A percentile compares a stretch with the other conserved stretches of the same genome.
These are phyloP conservation scores for Pulveroboletus sp. DNA, from an alignment of 768 basidiomycete species.

Conservation along the genomic window DNA sequence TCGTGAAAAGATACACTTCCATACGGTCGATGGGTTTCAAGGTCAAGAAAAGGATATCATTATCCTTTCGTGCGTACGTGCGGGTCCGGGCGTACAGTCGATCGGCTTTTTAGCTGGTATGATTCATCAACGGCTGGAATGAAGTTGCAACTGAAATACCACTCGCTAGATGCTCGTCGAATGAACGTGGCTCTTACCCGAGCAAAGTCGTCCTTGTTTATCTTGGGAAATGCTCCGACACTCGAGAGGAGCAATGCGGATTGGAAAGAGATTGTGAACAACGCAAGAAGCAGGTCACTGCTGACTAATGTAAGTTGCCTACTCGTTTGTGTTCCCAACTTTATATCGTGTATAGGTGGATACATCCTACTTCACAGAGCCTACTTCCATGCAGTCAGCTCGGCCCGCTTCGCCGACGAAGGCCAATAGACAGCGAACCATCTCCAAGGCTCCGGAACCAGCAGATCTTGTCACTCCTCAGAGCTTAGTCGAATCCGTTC, in stretches of 20 bases:
- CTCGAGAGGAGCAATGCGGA: constrained; percentile 78
- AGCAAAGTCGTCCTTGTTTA: constrained; percentile 89
- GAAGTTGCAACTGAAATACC: constrained; percentile 1
- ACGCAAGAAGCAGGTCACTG: constrained; percentile 63
- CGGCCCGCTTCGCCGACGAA: constrained; percentile 21
- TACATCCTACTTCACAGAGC: constrained; percentile 35
- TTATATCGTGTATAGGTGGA: constrained; percentile 26
- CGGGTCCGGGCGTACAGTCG: constrained; percentile 74
- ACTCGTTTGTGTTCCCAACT: background rate
- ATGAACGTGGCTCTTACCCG: constrained; percentile 99
- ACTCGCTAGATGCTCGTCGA: constrained; percentile 60
- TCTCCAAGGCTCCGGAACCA: constrained; percentile 22
- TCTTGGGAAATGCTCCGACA: constrained; percentile 87
- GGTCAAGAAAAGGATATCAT: constrained; percentile 99
- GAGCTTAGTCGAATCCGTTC: constrained; percentile 29
- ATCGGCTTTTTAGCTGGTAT: constrained; percentile 88
- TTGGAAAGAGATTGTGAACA: constrained; percentile 74
- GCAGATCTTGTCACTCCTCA: constrained; percentile 37
- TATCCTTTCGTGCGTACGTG: constrained; percentile 94
- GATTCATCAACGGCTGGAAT: constrained; percentile 2
- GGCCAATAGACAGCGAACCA: constrained; percentile 19
- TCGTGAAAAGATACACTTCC: constrained; percentile 75
- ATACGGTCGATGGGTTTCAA: constrained; percentile 98
- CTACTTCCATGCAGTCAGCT: constrained; percentile 11
- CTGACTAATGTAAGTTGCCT: constrained; percentile 52